Evolutionary conservation across 192 early-diverging fungal species (phyloP), one percentile per base, ranked within the genome.

Genomic region (Phycomyces blakesleeanus): DNA sequence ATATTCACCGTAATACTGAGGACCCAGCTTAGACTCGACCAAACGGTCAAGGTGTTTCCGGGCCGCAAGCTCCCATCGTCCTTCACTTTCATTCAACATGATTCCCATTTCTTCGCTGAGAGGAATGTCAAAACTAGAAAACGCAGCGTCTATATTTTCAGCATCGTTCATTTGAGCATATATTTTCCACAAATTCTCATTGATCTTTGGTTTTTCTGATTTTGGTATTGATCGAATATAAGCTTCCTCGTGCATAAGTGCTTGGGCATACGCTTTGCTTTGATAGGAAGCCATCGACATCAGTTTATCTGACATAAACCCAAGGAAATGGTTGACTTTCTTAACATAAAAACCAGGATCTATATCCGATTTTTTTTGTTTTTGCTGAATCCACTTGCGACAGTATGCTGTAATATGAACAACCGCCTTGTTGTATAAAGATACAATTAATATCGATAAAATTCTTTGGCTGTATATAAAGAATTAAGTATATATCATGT

Each of bases 141-240:
- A 72, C 2, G 91, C 67, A 7, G 88, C 90, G 25, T 83, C 82
- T 74, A 92, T 79, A 1, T 81, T 82, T 68, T 91, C 89, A 0
- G 81, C 76, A 44, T 92, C 91, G 20, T 88, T 83, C 29, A 93
- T 40, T 39, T 83, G 73, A 5, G 81, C 63, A 60, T 91, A 91
- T 8, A 91, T 81, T 12, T 78, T 59, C 7, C 66, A 69, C 55
- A 86, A 89, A 89, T 77, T 63, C 29, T 34, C 29, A 34, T n/a
- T 18, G 44, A 18, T 47, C 2, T 2, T 12, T 11, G 3, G 3
- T 14, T 47, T 47, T 2, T 3, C 15, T 7, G 44, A 47, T 2
- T 3, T 2, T 47, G 18, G 15, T 47, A 3, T 7, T 47, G 15
- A 47, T 47, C 44, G 29, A 47, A 47, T 14, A 14, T 89, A 76